Evolutionary conservation across 139 green algal genomes (phyloP), one percentile per base, ranked within the genome.

Genomic region (Asterochloris sp.): DNA sequence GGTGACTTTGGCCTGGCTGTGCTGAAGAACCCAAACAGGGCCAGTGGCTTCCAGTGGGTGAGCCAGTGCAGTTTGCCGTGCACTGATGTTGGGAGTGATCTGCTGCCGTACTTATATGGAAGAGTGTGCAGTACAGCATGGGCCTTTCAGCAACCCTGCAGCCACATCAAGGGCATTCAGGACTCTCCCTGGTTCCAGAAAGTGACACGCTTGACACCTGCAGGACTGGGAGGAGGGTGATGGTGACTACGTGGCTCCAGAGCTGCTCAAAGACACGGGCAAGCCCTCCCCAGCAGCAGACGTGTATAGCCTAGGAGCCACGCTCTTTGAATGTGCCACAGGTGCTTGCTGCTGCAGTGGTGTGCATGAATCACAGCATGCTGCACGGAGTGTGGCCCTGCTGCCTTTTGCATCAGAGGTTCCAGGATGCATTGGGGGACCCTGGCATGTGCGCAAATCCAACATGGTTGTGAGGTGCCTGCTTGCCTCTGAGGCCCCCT

Each of bases 141-240:
- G 38, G 38, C 38, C 17, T 71, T 21, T 23, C 17, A 71, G 21
- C 66, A 71, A 4, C 21, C 66, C 66, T 71, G 66, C 66, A 71
- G 66, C 66, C 66, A 71, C 66, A 26, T 54, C 38, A 54, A 54
- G 6, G 38, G 38, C 38, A 54, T 23, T 71, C 19, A 71, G 66
- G 66, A 21, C 21, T 71, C 21, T 71, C 66, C 66, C 66, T 6
- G 17, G 66, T 2, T 21, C 8, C 21, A 23, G 66, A 26, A 2
- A 10, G 4, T 71, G 17, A 54, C 19, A 71, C 66, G 17, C 19
- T 21, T 2, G 4, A 71, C 71, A 29, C 63, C 29, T 69, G 69
- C 84, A 92, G 79, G 89, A 93, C 27, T 95, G 91, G 90, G 90
- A 97, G 85, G 93, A 97, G 79, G 93, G 93, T 6, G 93, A 97